Evolutionary conservation across 2,329 filamentous ascomycete species (phyloP).

Genomic region (Paramyrothecium roridum): DNA sequence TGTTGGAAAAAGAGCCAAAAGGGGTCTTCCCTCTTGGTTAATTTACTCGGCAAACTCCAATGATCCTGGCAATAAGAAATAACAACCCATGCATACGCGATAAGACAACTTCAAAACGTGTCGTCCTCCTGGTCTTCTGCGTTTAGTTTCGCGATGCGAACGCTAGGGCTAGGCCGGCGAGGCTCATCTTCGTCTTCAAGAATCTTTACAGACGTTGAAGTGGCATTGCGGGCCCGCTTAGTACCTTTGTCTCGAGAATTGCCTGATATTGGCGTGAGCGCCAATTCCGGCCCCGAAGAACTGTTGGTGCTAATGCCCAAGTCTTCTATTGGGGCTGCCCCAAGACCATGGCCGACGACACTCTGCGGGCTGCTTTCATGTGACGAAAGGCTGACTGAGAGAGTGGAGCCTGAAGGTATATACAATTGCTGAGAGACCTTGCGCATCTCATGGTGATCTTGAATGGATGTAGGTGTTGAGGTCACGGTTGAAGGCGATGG

Average conservation of each 20-base stretch:
- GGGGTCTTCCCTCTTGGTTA: too few species aligned
- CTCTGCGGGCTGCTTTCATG: constrained; percentile 11
- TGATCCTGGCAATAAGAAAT: too few species aligned
- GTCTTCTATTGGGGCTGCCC: not conserved
- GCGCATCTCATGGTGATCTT: constrained; percentile 30
- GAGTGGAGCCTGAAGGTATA: constrained; percentile 13
- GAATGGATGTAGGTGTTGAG: constrained; percentile 5
- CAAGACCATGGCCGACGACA: constrained; percentile 1
- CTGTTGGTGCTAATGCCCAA: constrained; percentile 3
- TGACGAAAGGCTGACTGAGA: constrained; percentile 9
- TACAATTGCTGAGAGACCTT: constrained; percentile 38
- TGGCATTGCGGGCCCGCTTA: constrained; percentile 46
- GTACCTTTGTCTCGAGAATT: constrained; percentile 27
- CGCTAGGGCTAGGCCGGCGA: constrained; percentile 22
- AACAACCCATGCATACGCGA: too few species aligned
- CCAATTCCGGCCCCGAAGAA: constrained; percentile 6
- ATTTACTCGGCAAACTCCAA: too few species aligned
- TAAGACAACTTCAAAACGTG: not conserved
- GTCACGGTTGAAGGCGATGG: constrained; percentile 12
- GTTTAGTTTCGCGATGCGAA: constrained; percentile 15
- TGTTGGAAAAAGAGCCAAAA: too few species aligned
- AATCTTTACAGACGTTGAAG: constrained; percentile 40
- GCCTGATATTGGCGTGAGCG: constrained; percentile 8
- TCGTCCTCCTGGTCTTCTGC: constrained; percentile 1
- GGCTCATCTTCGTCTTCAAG: constrained; percentile 47